Evolutionary conservation across 2,329 filamentous ascomycete genomes (phyloP).

Genomic region (Didymella keratinophila): DNA sequence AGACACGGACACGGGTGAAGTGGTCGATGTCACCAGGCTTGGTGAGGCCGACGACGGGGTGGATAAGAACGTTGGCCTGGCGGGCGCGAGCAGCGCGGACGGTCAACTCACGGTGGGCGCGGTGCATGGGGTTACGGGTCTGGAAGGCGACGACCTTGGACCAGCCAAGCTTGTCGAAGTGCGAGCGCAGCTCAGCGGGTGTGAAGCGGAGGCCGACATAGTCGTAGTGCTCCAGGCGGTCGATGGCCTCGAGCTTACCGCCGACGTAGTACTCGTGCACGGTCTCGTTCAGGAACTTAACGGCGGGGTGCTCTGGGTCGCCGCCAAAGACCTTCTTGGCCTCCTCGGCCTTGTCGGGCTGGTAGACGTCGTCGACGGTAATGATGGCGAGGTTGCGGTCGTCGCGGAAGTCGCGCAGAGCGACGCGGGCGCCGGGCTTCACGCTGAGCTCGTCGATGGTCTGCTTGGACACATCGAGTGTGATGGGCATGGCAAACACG

Average conservation of each 20-base stretch:
- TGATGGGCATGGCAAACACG: conserved; percentile 97
- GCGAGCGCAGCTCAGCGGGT: conserved; percentile 89
- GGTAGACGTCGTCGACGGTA: conserved; percentile 94
- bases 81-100: conserved; percentile 94
- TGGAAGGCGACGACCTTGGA: conserved; percentile 98
- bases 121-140: conserved; percentile 97
- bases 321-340: conserved; percentile 94
- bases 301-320: conserved; percentile 87
- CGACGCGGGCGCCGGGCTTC: conserved; percentile 81
- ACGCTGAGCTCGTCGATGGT: conserved; percentile 77
- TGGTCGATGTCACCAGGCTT: conserved; percentile 99
- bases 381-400: conserved; percentile 96
- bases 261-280: conserved; percentile 91
- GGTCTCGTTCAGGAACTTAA: conserved; percentile 85
- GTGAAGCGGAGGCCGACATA: conserved; percentile 96
- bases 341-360: conserved; percentile 93
- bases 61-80: conserved; percentile 98
- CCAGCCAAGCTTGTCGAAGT: conserved; percentile 99
- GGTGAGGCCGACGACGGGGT: conserved; percentile 96
- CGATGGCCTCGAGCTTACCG: conserved; percentile 94
- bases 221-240: conserved; percentile 97
- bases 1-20: conserved; percentile 98
- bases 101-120: conserved; percentile 95
- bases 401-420: conserved; percentile 93
- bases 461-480: conserved; percentile 80